phyloP scores from a whole-genome alignment of 345 rosid species.

The Salix arbutifolia region DNA sequence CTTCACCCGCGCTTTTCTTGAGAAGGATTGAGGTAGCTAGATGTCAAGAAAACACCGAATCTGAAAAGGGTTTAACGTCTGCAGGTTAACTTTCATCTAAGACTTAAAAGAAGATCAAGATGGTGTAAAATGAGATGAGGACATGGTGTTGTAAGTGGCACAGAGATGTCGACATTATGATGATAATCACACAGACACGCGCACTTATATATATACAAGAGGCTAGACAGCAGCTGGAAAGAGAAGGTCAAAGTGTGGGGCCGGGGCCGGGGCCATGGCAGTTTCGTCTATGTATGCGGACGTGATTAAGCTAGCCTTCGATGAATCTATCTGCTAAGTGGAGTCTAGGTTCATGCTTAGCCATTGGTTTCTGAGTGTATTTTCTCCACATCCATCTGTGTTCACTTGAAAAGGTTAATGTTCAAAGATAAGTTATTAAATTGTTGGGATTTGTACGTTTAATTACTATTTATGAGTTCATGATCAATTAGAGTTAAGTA shows the following conservation, averaged over 20 bases:
- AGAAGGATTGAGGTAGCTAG: background rate
- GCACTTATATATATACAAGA: background rate
- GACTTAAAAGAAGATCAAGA: no score
- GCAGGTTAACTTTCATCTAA: no score
- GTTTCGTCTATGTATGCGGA: background rate
- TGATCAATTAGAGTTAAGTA: no score
- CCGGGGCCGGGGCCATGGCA: no score
- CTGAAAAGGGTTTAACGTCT: no score
- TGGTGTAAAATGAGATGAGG: background rate
- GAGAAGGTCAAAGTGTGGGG: background rate
- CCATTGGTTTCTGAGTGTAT: no score
- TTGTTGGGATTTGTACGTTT: no score
- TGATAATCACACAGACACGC: background rate
- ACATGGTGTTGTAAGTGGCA: background rate
- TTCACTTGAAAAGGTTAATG: no score
- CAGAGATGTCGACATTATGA: background rate
- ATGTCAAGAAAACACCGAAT: background rate
- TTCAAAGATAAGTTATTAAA: no score
- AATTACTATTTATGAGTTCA: no score
- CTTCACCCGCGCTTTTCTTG: no score
- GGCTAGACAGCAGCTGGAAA: background rate
- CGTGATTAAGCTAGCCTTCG: background rate
- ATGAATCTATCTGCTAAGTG: background rate
- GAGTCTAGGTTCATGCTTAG: background rate
- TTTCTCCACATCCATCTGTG: no score